Percentiles rank a stretch among this genome's conserved stretches.
phyloP scores from a whole-genome alignment of 1,284 basidiomycete genomes.

The Kalmanozyma brasiliensis region DNA sequence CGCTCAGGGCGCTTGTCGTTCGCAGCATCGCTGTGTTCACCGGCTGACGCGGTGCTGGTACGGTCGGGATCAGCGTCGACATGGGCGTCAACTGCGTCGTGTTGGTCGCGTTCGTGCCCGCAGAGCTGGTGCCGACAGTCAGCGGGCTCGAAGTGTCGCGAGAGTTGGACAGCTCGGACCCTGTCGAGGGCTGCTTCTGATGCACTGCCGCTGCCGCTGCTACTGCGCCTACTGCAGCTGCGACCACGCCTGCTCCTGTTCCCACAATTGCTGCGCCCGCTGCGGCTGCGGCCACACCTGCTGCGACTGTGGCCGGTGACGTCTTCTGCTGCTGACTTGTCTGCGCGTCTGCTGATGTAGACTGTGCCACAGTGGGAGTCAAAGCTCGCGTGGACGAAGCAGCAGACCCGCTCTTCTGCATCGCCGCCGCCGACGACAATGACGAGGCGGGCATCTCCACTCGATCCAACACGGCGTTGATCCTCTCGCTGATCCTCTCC shows the following conservation, averaged over 20 bases:
- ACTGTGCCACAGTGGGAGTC: slow-evolving; percentile 1
- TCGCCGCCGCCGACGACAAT: not conserved
- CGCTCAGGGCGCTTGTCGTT: slow-evolving; percentile 10
- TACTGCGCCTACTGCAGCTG: slow-evolving; percentile 1
- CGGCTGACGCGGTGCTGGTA: too few species aligned
- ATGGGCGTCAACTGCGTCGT: slow-evolving; percentile 47
- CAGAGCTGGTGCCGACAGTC: slow-evolving; percentile 40
- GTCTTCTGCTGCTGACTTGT: not conserved
- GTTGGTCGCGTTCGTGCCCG: slow-evolving; percentile 34
- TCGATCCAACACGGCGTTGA: slow-evolving; percentile 54
- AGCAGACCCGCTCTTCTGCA: not conserved
- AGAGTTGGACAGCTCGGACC: slow-evolving; percentile 37
- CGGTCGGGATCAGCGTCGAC: slow-evolving; percentile 24
- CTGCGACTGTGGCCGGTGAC: not conserved
- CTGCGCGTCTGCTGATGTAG: slow-evolving; percentile 1
- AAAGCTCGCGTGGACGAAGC: not conserved
- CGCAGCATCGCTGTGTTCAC: slow-evolving; percentile 9
- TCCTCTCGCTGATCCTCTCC: slow-evolving; percentile 55
- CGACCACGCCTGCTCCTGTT: slow-evolving; percentile 1
- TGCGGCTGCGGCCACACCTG: slow-evolving; percentile 5
- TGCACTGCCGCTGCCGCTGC: slow-evolving; percentile 18
- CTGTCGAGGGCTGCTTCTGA: slow-evolving; percentile 44
- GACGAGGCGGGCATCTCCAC: slow-evolving; percentile 26
- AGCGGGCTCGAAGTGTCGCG: slow-evolving; percentile 41
- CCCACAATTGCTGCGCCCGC: not conserved